Percentiles rank a stretch among this genome's conserved stretches.
These are phyloP conservation scores for Arachnopeziza araneosa DNA, from an alignment of 2,329 filamentous ascomycete genomes.

Conservation along the genomic window DNA sequence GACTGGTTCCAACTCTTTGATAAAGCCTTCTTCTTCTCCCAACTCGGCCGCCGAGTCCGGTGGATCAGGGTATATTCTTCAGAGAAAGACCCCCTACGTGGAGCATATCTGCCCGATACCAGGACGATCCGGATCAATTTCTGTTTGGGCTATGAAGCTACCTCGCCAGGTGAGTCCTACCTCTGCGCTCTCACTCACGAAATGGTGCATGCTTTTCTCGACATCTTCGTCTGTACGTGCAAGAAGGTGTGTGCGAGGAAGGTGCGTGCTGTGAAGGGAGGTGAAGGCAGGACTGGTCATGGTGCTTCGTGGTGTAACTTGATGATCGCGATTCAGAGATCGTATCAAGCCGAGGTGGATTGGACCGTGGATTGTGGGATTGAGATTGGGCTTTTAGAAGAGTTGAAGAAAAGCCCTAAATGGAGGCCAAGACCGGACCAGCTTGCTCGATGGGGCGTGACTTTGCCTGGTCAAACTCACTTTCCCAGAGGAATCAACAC, in stretches of 20 bases:
- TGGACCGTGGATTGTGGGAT: conserved; percentile 2
- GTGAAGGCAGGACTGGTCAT: background rate
- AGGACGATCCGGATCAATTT: background rate
- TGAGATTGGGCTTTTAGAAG: background rate
- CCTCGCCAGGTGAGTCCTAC: background rate
- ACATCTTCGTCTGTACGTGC: background rate
- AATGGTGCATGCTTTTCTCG: conserved; percentile 4
- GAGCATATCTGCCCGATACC: background rate
- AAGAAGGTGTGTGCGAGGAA: background rate
- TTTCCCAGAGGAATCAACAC: too few species aligned
- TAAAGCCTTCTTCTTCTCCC: background rate
- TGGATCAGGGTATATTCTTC: background rate
- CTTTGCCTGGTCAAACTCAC: background rate
- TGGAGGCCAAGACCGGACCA: conserved; percentile 3
- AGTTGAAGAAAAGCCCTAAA: background rate
- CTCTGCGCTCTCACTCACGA: conserved; percentile 1
- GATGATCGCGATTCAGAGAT: background rate
- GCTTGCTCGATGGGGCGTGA: conserved; percentile 1
- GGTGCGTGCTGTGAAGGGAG: background rate
- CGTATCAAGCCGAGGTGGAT: background rate
- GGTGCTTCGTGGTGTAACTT: background rate
- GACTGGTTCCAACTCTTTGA: background rate
- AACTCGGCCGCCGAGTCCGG: background rate
- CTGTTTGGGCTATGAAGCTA: background rate
- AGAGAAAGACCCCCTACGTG: background rate